Base-by-base conservation (phyloP, 805 yeast species). In the Alloascoidea hylecoeti region DNA sequence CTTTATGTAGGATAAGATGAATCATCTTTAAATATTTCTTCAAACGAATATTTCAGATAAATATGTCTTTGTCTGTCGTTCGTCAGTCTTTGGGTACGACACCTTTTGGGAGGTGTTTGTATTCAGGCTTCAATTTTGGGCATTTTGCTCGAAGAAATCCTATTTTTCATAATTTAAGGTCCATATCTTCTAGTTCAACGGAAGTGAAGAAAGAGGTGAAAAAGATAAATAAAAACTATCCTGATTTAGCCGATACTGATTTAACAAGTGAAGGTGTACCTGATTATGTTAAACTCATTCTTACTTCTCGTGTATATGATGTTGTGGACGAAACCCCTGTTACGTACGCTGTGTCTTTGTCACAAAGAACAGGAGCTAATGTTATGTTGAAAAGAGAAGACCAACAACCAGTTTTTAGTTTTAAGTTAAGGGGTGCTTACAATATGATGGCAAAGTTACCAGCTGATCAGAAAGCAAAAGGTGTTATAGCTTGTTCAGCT, bases 401-500 rank as follows among this genome's bases (percentile, higher is more conserved):
- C 52, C 64, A 86, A 28, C 68, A 85, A 41, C 97, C 98, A 0
- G 98, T 92, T 3, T 94, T 92, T 58, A 80, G 94, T 35, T 92
- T 92, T 71, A 92, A 92, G 60, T 67, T 92, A 42, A 78, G 99
- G 56, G 99, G 99, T 42, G 99, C 98, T 14, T 85, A 88, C 60
- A 92, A 92, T 57, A 86, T 85, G 95, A 81, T 92, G 49, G 94
- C 97, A 27, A 83, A 89, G 49, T 60, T 92, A 37, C 52, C 65
- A 13, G 53, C 61, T 15, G 72, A 69, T 35, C 64, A 77, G 48
- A 69, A 78, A 45, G 49, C 84, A 55, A 66, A 70, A 36, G 99
- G 99, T 49, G 96, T 92, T 39, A 81, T 94, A 53, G 96, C 97
- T 0, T 92, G 97, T 51, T 85, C 96, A 18, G 99, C 99, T 3